These are phyloP conservation scores for Hirschfeldia incana DNA, from an alignment of 345 rosid species.

Conservation along the genomic window DNA sequence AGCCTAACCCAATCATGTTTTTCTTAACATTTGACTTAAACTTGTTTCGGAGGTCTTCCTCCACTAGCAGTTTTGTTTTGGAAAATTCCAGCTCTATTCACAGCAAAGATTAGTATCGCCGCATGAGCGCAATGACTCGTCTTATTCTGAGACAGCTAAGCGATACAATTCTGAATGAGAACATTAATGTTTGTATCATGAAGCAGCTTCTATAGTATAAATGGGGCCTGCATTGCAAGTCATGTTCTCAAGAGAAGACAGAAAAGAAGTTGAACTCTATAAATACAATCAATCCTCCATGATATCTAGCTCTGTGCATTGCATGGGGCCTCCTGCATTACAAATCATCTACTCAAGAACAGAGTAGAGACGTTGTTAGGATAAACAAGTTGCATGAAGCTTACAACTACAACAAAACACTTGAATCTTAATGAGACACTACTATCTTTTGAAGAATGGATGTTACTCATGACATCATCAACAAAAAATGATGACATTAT, in stretches of 20 bases:
- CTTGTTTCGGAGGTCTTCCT: neutral
- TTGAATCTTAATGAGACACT: slow-evolving; percentile 1
- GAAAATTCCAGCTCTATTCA: neutral
- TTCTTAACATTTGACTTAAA: neutral
- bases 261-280: slow-evolving; percentile 10
- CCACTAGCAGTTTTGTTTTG: too few relatives aligned
- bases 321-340: slow-evolving; percentile 2
- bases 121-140: neutral
- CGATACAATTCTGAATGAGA: neutral
- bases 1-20: neutral
- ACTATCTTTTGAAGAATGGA: neutral
- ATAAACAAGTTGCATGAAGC: slow-evolving; percentile 23
- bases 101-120: slow-evolving; percentile 1
- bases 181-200: neutral
- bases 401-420: neutral
- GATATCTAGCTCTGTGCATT: neutral
- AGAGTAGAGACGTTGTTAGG: neutral
- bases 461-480: neutral
- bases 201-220: slow-evolving; percentile 7
- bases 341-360: slow-evolving; percentile 4
- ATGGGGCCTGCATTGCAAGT: slow-evolving; percentile 1
- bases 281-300: slow-evolving; percentile 2
- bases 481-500: slow-evolving; percentile 27
- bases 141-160: neutral
- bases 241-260: slow-evolving; percentile 2